Percentiles rank a stretch among this genome's conserved stretches.
phyloP scores from a whole-genome alignment of 2,329 filamentous ascomycete species.

The Fusarium hostae region DNA sequence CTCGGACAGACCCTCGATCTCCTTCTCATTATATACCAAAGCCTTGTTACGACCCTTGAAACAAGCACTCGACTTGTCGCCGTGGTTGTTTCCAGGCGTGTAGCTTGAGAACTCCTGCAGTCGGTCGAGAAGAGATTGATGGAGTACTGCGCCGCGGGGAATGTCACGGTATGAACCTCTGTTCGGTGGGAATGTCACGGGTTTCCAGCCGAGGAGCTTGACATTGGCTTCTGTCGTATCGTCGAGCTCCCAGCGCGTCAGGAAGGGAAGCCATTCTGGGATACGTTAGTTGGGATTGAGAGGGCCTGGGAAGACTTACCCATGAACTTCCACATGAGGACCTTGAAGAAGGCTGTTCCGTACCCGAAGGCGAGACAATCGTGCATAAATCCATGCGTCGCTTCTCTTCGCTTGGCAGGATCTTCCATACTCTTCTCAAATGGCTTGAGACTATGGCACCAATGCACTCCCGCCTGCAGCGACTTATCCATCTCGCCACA shows the following conservation, averaged over 20 bases:
- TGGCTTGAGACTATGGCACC: constrained; percentile 46
- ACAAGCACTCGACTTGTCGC: constrained; percentile 33
- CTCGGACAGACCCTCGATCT: neutral
- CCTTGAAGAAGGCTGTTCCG: constrained; percentile 53
- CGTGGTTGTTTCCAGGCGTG: constrained; percentile 50
- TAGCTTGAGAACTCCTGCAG: constrained; percentile 47
- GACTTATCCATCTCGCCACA: constrained; percentile 47
- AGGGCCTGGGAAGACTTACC: constrained; percentile 45
- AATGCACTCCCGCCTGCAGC: constrained; percentile 48
- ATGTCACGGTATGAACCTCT: constrained; percentile 52
- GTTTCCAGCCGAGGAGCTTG: constrained; percentile 29
- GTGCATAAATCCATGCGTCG: constrained; percentile 51
- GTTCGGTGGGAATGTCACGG: constrained; percentile 53
- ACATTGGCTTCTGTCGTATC: constrained; percentile 22
- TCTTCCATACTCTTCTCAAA: constrained; percentile 50
- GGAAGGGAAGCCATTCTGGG: constrained; percentile 53
- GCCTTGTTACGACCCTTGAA: constrained; percentile 45
- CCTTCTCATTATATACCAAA: constrained; percentile 11
- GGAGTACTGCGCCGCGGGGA: constrained; percentile 52
- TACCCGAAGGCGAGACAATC: constrained; percentile 53
- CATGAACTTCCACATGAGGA: constrained; percentile 57
- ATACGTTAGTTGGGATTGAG: neutral
- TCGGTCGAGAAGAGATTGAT: constrained; percentile 52
- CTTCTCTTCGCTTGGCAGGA: constrained; percentile 41
- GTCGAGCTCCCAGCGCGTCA: constrained; percentile 55